A percentile compares a stretch with the other conserved stretches of the same genome.
Evolutionary conservation across 1,284 basidiomycete species (phyloP).

Genomic region (Cutaneotrichosporon sp.): DNA sequence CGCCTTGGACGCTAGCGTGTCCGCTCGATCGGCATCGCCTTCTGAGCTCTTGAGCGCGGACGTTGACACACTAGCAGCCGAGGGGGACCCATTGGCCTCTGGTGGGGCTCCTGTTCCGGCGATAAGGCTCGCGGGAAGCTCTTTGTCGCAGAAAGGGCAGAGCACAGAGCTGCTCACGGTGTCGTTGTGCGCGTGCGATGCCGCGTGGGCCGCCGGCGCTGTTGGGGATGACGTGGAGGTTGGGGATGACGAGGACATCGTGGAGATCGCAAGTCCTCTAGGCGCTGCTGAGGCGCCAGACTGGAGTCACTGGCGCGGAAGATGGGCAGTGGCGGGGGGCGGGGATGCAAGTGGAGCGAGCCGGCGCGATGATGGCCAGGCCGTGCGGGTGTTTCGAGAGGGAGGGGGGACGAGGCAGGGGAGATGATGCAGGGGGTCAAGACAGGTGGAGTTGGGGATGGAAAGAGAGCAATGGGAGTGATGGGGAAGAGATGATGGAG

Average conservation of each 20-base stretch:
- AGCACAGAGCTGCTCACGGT: constrained; percentile 30
- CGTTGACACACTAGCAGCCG: neutral
- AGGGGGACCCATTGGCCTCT: neutral
- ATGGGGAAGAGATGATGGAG: neutral
- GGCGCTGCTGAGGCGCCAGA: neutral
- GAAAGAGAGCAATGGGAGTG: neutral
- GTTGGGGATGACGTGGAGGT: neutral
- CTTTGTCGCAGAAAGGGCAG: constrained; percentile 48
- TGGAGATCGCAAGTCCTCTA: neutral
- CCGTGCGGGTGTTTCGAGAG: neutral
- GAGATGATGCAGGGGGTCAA: neutral
- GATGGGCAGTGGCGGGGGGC: constrained; percentile 1
- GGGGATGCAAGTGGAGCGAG: neutral
- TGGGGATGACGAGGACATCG: neutral
- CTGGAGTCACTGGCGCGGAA: neutral
- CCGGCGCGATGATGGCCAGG: neutral
- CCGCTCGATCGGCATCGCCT: constrained; percentile 36
- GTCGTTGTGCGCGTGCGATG: neutral
- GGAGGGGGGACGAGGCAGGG: too few species aligned
- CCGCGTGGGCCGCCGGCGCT: neutral
- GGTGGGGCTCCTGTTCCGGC: neutral
- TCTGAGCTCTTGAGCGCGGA: constrained; percentile 19
- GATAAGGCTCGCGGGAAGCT: constrained; percentile 38
- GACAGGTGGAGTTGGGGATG: neutral
- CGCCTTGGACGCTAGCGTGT: constrained; percentile 23